Conservation (phyloP, 192 early-diverging fungal genomes). For the Entophlyctis luteolus region DNA sequence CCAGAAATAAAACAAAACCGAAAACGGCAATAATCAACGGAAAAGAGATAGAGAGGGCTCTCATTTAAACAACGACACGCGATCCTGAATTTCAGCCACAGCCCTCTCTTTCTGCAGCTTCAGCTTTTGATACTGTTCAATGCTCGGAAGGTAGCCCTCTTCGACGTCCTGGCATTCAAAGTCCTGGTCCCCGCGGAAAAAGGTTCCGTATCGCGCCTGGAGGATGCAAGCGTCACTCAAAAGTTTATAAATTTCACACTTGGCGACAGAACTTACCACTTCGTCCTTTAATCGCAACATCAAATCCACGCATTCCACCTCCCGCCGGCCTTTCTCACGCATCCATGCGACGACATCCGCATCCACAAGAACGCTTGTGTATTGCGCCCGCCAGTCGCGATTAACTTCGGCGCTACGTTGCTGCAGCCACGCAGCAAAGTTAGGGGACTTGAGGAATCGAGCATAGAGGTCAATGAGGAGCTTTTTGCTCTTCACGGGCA, state of each 20-base stretch:
- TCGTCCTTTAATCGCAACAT: constrained; percentile 63
- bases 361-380: constrained; percentile 67
- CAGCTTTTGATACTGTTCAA: neutral
- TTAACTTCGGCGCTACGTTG: constrained; percentile 73
- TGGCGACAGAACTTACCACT: constrained; percentile 38
- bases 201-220: neutral
- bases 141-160: neutral
- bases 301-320: constrained; percentile 70
- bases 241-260: neutral
- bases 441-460: constrained; percentile 86
- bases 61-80: no score
- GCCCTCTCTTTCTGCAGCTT: neutral
- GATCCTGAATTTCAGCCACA: no score
- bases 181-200: no score
- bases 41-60: no score
- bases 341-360: constrained; percentile 54
- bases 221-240: neutral
- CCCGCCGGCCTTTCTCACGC: constrained; percentile 35
- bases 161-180: no score
- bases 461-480: constrained; percentile 77
- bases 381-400: constrained; percentile 71
- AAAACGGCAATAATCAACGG: no score
- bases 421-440: constrained; percentile 94
- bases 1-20: no score
- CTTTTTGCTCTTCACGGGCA: constrained; percentile 50